Evolutionary conservation across 306 rosid genomes (phyloP).

Genomic region (Prunus dulcis): DNA sequence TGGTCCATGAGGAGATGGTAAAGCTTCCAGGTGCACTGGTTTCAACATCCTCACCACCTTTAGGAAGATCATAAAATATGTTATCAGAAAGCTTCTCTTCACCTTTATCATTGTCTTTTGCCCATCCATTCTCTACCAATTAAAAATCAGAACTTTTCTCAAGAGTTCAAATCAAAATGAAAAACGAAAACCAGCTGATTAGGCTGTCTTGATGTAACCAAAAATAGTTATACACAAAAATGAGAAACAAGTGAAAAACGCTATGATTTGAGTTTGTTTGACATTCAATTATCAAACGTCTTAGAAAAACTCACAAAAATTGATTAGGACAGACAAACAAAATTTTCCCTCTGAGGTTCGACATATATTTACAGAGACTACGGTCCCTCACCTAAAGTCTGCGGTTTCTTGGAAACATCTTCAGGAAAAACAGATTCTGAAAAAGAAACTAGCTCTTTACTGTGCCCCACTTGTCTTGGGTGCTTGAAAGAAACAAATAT

Average conservation of each 20-base stretch:
- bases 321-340: not conserved
- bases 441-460: slow-evolving; percentile 51
- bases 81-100: slow-evolving; percentile 46
- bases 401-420: slow-evolving; percentile 31
- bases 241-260: not conserved
- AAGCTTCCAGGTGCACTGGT: slow-evolving; percentile 39
- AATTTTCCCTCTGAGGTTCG: not conserved
- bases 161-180: slow-evolving; percentile 21
- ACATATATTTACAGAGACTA: not conserved
- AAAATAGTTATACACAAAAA: not conserved
- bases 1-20: slow-evolving; percentile 52
- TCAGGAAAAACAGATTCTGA: slow-evolving; percentile 67
- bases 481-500: slow-evolving; percentile 56
- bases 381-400: slow-evolving; percentile 56
- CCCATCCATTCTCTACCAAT: slow-evolving; percentile 56
- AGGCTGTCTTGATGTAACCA: not conserved
- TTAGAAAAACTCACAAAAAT: not conserved
- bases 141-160: slow-evolving; percentile 33
- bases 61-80: slow-evolving; percentile 35
- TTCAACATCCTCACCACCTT: slow-evolving; percentile 40
- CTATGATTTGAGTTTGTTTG: not conserved
- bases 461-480: slow-evolving; percentile 57
- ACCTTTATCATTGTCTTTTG: slow-evolving; percentile 36
- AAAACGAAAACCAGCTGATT: not conserved
- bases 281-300: not conserved